phyloP scores from a whole-genome alignment of 1,139 yeast species.

The Kurtzmaniella quercitrusa region DNA sequence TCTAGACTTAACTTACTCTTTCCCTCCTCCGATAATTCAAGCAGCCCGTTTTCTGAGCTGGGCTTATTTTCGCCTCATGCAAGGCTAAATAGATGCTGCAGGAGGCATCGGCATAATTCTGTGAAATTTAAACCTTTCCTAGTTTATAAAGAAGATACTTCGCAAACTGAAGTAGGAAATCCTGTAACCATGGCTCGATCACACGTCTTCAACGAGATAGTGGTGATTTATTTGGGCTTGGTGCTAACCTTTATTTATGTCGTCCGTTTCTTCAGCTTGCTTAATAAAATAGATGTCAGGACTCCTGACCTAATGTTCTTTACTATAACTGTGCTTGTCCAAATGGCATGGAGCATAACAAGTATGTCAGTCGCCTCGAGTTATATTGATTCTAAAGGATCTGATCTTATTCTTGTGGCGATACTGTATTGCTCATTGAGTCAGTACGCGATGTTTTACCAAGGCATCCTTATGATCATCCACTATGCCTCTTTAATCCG shows the following conservation, averaged over 20 bases:
- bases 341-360: constrained; percentile 13
- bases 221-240: not conserved
- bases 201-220: not conserved
- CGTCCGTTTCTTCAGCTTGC: not conserved
- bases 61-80: not conserved
- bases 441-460: constrained; percentile 11
- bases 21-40: no score
- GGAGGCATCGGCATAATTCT: not conserved
- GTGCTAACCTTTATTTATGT: not conserved
- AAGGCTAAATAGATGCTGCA: not conserved
- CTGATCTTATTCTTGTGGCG: constrained; percentile 12
- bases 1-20: no score
- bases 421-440: constrained; percentile 11
- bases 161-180: not conserved
- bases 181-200: not conserved
- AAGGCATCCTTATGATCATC: constrained; percentile 12
- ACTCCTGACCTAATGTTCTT: constrained; percentile 7
- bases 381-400: constrained; percentile 6
- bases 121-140: not conserved
- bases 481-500: constrained; percentile 14
- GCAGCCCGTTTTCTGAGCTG: no score
- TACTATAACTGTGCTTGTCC: constrained; percentile 5
- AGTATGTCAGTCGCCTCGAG: not conserved
- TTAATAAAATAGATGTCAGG: not conserved
- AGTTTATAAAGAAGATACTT: not conserved